Base-by-base conservation (phyloP, 352 stramenopile species). In the Phytophthora tubulina region DNA sequence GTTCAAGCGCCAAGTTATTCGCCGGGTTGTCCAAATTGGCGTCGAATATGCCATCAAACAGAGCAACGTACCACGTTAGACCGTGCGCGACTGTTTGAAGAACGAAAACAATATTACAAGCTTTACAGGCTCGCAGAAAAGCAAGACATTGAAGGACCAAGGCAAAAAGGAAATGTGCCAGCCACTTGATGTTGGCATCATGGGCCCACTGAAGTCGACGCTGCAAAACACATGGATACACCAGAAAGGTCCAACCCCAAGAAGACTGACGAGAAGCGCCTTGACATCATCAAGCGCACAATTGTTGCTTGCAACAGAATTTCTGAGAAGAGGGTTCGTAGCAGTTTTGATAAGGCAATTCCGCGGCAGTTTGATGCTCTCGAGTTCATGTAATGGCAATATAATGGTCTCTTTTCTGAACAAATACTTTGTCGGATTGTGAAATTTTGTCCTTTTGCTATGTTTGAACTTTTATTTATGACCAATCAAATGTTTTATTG, bases 131-230 rank as follows among this genome's bases (percentile, higher is more conserved):
- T 59, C 49, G 3, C 36, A 67, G n/a, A 67, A 59, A 15, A 60
- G 48, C 38, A 63, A 62, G 7, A 70, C 52, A 4, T 31, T 70
- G 35, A 70, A 70, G 35, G 44, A 45, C 4, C 63, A 70, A 59
- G 63, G 63, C 5, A 64, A 44, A 30, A 70, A 64, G 63, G 42
- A 64, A 42, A 59, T 46, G 1, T 74, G 52, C 45, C 67, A 74
- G 60, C 38, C 38, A 0, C 53, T 61, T 9, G 27, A 63, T n/a
- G 55, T 55, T 3, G n/a, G n/a, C 31, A 21, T 42, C 3, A 55
- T 55, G 49, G 49, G 49, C 4, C 30, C 31, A 6, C 49, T 42
- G 4, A 55, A 55, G 39, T 7, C 14, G 35, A 6, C 3, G 10
- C 14, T 46, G 39, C 10, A 13, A 13, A 46, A 13, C 39, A 46